Evolutionary conservation across 2,329 filamentous ascomycete genomes (phyloP).

Genomic region (Aspergillus alliaceus): DNA sequence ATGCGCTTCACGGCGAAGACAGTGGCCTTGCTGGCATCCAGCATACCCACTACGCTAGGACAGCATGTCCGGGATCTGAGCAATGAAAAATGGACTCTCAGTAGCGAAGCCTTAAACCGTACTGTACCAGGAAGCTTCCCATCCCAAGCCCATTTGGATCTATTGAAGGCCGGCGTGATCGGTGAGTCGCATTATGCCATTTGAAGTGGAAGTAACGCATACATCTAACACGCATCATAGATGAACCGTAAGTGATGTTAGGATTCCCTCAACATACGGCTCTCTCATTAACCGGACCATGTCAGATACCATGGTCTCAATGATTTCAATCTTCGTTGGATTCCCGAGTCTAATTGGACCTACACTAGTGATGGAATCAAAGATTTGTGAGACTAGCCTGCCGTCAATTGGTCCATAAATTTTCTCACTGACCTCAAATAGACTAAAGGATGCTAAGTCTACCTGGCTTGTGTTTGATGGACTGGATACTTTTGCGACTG

Average conservation of each 20-base stretch:
- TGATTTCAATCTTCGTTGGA: slow-evolving; percentile 61
- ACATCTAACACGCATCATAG: slow-evolving; percentile 14
- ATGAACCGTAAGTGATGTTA: slow-evolving; percentile 32
- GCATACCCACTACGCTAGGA: slow-evolving; percentile 12
- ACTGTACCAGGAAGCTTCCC: slow-evolving; percentile 57
- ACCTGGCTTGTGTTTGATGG: slow-evolving; percentile 63
- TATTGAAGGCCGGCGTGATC: slow-evolving; percentile 55
- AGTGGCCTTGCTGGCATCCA: slow-evolving; percentile 16
- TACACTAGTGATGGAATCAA: slow-evolving; percentile 53
- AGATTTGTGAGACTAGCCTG: slow-evolving; percentile 36
- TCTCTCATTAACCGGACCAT: not conserved
- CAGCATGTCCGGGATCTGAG: slow-evolving; percentile 45
- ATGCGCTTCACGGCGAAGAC: slow-evolving; percentile 22
- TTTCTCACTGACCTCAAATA: slow-evolving; percentile 15
- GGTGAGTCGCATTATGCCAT: slow-evolving; percentile 38
- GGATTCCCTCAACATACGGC: no score
- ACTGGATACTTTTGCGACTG: slow-evolving; percentile 60
- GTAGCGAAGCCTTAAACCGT: slow-evolving; percentile 49
- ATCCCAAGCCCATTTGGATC: slow-evolving; percentile 61
- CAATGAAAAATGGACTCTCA: slow-evolving; percentile 46
- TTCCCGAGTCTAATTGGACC: slow-evolving; percentile 61
- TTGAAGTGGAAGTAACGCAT: not conserved
- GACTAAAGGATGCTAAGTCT: slow-evolving; percentile 32
- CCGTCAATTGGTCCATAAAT: no score
- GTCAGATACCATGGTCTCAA: slow-evolving; percentile 55